phyloP scores from a whole-genome alignment of 495 filamentous ascomycete genomes.

The Talaromyces ruber region DNA sequence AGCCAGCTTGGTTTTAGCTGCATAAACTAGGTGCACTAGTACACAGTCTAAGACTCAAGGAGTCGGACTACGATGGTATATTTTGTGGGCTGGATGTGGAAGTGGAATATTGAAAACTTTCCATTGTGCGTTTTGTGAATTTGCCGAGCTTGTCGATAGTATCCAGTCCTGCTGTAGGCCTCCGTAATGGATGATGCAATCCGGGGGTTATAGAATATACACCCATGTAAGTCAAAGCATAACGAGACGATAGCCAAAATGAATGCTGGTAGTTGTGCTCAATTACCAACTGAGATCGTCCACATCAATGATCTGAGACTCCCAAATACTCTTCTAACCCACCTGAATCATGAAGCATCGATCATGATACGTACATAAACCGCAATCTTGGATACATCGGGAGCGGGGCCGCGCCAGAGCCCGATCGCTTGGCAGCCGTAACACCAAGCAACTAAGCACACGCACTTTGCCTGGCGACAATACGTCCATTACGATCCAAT shows the following conservation, averaged over 20 bases:
- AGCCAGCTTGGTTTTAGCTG: not conserved
- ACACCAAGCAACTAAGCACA: conserved; percentile 2
- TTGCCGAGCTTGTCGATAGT: not conserved
- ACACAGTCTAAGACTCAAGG: not conserved
- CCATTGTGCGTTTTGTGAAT: conserved; percentile 1
- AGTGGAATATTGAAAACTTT: conserved; percentile 1
- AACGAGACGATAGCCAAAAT: not conserved
- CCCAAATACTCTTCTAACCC: not conserved
- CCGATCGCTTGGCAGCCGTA: conserved; percentile 1
- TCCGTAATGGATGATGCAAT: not conserved
- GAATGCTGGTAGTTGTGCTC: not conserved
- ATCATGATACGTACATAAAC: not conserved
- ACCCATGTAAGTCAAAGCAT: not conserved
- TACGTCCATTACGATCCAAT: not conserved
- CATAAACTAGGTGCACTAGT: not conserved
- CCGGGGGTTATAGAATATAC: not conserved
- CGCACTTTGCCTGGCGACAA: not conserved
- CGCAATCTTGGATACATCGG: conserved; percentile 8
- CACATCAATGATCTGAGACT: not conserved
- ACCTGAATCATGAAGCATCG: not conserved
- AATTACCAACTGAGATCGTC: not conserved
- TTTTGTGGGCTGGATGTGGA: not conserved
- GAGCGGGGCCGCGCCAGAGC: conserved; percentile 6
- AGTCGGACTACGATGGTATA: not conserved
- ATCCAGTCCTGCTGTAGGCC: not conserved